Conservation (phyloP, 2,329 filamentous ascomycete genomes). For the Penicillium sp. region DNA sequence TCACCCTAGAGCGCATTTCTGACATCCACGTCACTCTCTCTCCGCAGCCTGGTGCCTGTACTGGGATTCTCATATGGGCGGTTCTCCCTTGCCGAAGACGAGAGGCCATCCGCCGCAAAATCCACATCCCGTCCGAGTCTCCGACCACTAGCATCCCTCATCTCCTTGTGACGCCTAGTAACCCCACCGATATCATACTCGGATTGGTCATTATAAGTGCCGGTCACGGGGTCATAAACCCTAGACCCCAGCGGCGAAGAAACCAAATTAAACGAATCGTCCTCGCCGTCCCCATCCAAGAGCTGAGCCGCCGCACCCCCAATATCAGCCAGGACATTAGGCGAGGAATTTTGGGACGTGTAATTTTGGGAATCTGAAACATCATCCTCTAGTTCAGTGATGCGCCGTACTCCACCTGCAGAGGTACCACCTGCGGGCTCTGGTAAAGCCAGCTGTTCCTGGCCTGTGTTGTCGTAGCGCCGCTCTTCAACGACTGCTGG, state of each 20-base stretch:
- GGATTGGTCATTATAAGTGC: constrained; percentile 19
- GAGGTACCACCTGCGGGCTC: constrained; percentile 14
- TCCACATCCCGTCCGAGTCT: constrained; percentile 13
- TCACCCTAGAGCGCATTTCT: constrained; percentile 8
- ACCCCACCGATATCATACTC: constrained; percentile 18
- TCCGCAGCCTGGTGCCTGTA: constrained; percentile 19
- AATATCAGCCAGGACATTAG: constrained; percentile 5
- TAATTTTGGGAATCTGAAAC: constrained; percentile 4
- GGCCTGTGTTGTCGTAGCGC: constrained; percentile 35
- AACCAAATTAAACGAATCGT: constrained; percentile 12
- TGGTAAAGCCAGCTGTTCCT: constrained; percentile 26
- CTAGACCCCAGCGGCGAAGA: constrained; percentile 13
- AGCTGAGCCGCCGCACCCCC: constrained; percentile 6
- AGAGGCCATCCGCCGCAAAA: constrained; percentile 8
- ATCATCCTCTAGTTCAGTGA: constrained; percentile 32
- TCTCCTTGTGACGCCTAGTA: constrained; percentile 12
- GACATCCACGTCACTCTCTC: constrained; percentile 20
- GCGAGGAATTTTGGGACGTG: neutral
- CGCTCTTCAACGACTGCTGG: constrained; percentile 36
- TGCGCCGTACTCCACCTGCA: constrained; percentile 28
- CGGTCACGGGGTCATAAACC: constrained; percentile 17
- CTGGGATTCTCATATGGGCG: constrained; percentile 22
- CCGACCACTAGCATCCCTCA: constrained; percentile 9
- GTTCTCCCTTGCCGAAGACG: constrained; percentile 9
- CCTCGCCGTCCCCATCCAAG: constrained; percentile 12